Evolutionary conservation across 2,329 filamentous ascomycete species (phyloP).

Genomic region (Colletotrichum incanum): DNA sequence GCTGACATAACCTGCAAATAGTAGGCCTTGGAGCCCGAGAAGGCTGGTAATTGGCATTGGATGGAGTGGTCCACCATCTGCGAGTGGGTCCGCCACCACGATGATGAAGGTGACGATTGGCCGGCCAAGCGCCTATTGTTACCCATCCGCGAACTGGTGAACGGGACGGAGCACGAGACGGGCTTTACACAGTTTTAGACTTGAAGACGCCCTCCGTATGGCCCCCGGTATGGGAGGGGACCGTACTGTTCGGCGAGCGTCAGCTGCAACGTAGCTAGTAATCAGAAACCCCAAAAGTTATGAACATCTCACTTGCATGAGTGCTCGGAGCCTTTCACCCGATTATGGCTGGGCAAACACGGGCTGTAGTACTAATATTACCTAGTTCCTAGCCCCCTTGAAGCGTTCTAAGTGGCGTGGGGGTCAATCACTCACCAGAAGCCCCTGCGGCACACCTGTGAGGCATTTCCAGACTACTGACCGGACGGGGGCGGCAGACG

Average conservation of each 20-base stretch:
- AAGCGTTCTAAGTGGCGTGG: too few relatives aligned
- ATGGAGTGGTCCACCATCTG: conserved; percentile 52
- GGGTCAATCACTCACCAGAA: too few relatives aligned
- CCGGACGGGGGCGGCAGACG: too few relatives aligned
- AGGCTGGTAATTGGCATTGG: conserved; percentile 68
- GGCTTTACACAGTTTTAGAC: background rate
- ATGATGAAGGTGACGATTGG: conserved; percentile 5
- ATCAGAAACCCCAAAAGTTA: background rate
- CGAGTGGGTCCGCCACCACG: conserved; percentile 10
- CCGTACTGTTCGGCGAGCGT: background rate
- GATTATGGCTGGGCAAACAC: too few relatives aligned
- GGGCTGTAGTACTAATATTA: too few relatives aligned
- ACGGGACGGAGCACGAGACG: conserved; percentile 4
- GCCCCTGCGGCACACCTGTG: too few relatives aligned
- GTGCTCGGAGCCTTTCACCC: too few relatives aligned
- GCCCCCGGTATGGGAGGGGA: background rate
- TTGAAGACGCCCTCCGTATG: background rate
- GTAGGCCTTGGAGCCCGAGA: conserved; percentile 62
- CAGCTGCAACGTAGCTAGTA: background rate
- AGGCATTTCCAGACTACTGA: too few relatives aligned
- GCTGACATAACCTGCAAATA: background rate
- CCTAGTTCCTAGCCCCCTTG: too few relatives aligned
- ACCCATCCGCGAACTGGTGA: conserved; percentile 3
- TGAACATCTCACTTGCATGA: too few relatives aligned
- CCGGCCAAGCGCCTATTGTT: conserved; percentile 10